A percentile compares a stretch with the other conserved stretches of the same genome.
phyloP scores from a whole-genome alignment of 2,329 filamentous ascomycete genomes.

The Aspergillus viridinutans region DNA sequence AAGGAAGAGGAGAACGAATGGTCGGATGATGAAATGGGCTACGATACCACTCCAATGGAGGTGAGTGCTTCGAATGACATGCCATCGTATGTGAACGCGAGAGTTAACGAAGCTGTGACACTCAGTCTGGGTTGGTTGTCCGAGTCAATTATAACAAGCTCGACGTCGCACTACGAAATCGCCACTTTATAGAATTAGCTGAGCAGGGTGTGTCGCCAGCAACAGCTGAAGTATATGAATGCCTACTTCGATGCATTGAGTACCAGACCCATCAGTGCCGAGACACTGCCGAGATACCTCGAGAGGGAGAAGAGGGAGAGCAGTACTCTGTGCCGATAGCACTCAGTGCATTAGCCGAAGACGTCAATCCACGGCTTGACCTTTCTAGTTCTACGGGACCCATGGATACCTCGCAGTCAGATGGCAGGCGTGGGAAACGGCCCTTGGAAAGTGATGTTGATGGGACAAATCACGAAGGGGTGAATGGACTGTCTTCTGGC shows the following conservation, averaged over 20 bases:
- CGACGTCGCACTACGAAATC: constrained; percentile 74
- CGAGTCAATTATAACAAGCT: constrained; percentile 83
- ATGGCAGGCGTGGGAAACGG: constrained; percentile 29
- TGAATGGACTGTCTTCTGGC: constrained; percentile 22
- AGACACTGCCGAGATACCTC: constrained; percentile 33
- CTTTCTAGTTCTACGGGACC: constrained; percentile 35
- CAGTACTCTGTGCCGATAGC: constrained; percentile 35
- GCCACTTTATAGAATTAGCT: constrained; percentile 68
- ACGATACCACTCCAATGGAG: constrained; percentile 35
- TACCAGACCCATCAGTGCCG: constrained; percentile 65
- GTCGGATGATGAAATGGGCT: constrained; percentile 33
- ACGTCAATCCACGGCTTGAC: constrained; percentile 36
- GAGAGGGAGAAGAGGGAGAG: constrained; percentile 40
- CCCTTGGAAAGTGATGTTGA: constrained; percentile 28
- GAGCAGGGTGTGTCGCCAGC: constrained; percentile 65
- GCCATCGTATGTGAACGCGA: constrained; percentile 3
- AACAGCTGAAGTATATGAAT: constrained; percentile 73
- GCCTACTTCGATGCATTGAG: constrained; percentile 67
- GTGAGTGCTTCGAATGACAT: constrained; percentile 20
- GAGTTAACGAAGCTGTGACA: constrained; percentile 7
- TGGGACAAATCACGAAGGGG: constrained; percentile 50
- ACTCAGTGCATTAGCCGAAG: constrained; percentile 31
- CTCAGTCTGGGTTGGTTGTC: constrained; percentile 66
- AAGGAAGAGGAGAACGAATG: constrained; percentile 34
- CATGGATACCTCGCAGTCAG: constrained; percentile 20